Evolutionary conservation across 2,329 filamentous ascomycete species (phyloP), one percentile per base, ranked within the genome.

Genomic region (Xylariaceae sp.): DNA sequence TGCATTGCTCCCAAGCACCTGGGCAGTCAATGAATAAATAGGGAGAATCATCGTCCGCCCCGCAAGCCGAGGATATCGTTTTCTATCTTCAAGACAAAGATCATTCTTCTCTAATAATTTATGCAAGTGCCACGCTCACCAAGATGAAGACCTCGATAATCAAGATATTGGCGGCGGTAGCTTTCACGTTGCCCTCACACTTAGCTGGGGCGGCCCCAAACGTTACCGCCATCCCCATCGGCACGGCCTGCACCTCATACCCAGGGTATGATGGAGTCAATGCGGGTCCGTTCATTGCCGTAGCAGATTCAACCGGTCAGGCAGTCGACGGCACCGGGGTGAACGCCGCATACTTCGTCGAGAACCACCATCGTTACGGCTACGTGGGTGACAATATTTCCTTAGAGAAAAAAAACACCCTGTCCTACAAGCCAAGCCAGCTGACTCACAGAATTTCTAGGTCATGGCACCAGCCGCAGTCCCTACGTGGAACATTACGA

Each of bases 241-340:
- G 60, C 31, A 39, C 53, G 4, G 48, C 36, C 1, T 62, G 60
- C 28, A 57, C 53, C 11, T 39, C 60, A 0, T 62, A 60, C 21
- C 60, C 57, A 14, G 57, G 60, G 3, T 62, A 52, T 24, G 53
- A 49, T 31, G 53, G 46, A 11, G 29, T 11, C 5, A 28, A 37
- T 21, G 43, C 57, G 0, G 60, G 60, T 4, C 60, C 57, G 2
- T 60, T 62, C 43, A 33, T 62, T 24, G 57, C 26, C 1, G 37
- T 62, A 11, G 60, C 57, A 16, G 57, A 60, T n/a, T 55, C 56
- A 17, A 62, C 60, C 4, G 60, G 60, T 6, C 28, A 21, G 9
- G 46, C 16, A 6, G 53, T 60, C 19, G 60, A 62, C 37, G 60
- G 60, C 2, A 55, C 57, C 19, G 57, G 19, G 14, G 12, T 62